Conservation (phyloP, 2,329 filamentous ascomycete genomes). For the Ascochyta rabiei region DNA sequence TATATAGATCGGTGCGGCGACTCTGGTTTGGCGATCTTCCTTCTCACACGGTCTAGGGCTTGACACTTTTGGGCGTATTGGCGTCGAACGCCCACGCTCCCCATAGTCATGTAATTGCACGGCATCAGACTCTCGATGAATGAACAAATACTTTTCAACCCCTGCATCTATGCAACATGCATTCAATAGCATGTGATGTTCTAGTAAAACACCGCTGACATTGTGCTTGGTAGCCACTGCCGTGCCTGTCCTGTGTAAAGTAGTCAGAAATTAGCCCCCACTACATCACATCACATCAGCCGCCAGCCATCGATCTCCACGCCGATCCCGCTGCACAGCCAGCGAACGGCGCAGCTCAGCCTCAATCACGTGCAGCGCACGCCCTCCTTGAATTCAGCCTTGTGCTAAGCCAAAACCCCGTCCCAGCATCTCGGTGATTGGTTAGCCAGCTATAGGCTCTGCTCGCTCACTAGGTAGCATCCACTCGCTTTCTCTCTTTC, state of each 20-base stretch:
- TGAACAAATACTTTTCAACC: neutral
- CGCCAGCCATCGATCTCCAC: neutral
- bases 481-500: too few species aligned
- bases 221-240: neutral
- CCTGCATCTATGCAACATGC: neutral
- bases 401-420: neutral
- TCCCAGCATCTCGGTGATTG: neutral
- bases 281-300: neutral
- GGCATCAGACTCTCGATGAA: slow-evolving; percentile 3
- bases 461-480: neutral
- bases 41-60: slow-evolving; percentile 1
- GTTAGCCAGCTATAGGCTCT: neutral
- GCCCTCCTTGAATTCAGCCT: neutral
- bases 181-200: neutral
- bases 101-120: slow-evolving; percentile 9
- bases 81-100: neutral
- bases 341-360: slow-evolving; percentile 7
- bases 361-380: slow-evolving; percentile 4
- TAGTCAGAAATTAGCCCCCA: neutral
- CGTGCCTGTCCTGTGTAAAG: neutral
- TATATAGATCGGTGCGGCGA: slow-evolving; percentile 14
- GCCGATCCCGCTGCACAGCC: neutral
- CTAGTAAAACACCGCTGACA: neutral
- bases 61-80: slow-evolving; percentile 6
- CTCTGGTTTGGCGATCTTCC: slow-evolving; percentile 5